Evolutionary conservation across 257 asterid genomes (phyloP), one percentile per base, ranked within the genome.

Genomic region (Penstemon newberryi): DNA sequence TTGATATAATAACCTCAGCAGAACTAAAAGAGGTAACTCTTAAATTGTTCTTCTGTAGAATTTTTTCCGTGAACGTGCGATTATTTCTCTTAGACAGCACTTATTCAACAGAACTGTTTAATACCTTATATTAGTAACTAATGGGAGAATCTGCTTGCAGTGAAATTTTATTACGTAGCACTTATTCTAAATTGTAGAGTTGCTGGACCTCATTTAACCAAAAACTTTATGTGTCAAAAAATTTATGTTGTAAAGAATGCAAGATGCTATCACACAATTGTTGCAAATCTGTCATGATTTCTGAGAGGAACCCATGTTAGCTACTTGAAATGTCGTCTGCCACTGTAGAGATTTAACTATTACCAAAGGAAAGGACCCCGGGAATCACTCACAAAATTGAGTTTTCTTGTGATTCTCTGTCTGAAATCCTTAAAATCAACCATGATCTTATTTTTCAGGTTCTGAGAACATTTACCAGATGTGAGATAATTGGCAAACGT

Each of bases 1-100:
- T 88, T 77, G 96, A 90, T 74, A 60, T 90, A 47, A 76, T 90
- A 64, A 90, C 97, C 70, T 86, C 97, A 45, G 97, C 97, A 39
- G 92, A 90, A 75, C 86, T 90, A 56, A 82, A 46, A 75, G 87
- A 88, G 78, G 97, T 86, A 70, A 73, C 75, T 49, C 56, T 69
- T 62, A 5, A 10, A 40, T 13, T 68, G 43, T 56, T 55, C 44
- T 38, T 13, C 52, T 25, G 44, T 62, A 37, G 43, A 36, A 64
- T 36, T 18, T 49, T 65, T 63, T 60, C 3, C 49, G 38, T 66
- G 5, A 44, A 58, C 1, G 33, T 70, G 15, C 42, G 60, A 55
- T 18, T 60, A 8, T 15, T 49, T 15, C 44, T 15, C 37, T 53
- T 33, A 4, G 47, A 18, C 42, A 51, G 59, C 57, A 37, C 52